A percentile compares a stretch with the other conserved stretches of the same genome.
phyloP scores from a whole-genome alignment of 2,329 filamentous ascomycete species.

The Aspergillus melleus region DNA sequence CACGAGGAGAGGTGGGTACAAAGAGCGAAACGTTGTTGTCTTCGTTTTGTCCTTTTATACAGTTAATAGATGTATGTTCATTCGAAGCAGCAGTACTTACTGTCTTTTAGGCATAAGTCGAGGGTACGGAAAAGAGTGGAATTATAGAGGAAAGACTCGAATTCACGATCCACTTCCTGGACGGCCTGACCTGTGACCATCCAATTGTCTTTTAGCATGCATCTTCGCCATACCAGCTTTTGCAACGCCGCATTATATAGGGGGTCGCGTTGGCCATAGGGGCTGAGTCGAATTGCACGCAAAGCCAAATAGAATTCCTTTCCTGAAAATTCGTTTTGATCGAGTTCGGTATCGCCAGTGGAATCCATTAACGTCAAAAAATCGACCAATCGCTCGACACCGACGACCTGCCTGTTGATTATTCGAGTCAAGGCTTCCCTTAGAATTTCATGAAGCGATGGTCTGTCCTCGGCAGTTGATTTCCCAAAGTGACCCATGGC shows the following conservation, averaged over 20 bases:
- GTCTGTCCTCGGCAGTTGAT: conserved; percentile 56
- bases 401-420: conserved; percentile 69
- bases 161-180: conserved; percentile 68
- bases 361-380: conserved; percentile 74
- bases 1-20: conserved; percentile 26
- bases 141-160: conserved; percentile 60
- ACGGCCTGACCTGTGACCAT: conserved; percentile 73
- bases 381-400: conserved; percentile 56
- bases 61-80: conserved; percentile 7
- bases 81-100: conserved; percentile 9
- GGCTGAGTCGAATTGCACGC: conserved; percentile 53
- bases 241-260: conserved; percentile 27
- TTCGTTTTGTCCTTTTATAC: conserved; percentile 17
- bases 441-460: conserved; percentile 69
- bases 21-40: conserved; percentile 20
- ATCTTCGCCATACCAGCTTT: conserved; percentile 76
- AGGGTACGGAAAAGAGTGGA: conserved; percentile 71
- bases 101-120: conserved; percentile 60
- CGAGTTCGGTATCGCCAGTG: conserved; percentile 42
- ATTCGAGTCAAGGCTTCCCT: conserved; percentile 69
- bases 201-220: conserved; percentile 85
- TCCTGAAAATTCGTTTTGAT: conserved; percentile 52
- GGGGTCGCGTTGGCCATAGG: conserved; percentile 54
- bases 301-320: conserved; percentile 76
- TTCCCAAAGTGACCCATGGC: conserved; percentile 68